Evolutionary conservation across 106 monocot species (phyloP).

Genomic region (Allium sativum): DNA sequence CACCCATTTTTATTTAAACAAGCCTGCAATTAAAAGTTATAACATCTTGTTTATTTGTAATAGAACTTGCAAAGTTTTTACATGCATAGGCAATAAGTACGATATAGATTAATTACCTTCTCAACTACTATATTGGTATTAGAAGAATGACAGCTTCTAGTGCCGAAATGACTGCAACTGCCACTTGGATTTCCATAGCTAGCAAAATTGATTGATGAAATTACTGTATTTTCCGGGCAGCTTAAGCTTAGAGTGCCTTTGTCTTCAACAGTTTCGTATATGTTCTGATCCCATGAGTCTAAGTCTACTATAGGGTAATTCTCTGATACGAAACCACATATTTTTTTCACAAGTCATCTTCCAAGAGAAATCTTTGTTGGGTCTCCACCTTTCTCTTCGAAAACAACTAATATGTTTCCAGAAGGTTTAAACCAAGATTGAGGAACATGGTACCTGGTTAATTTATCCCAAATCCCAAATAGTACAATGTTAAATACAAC

Average conservation of each 20-base stretch:
- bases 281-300: conserved; percentile 24
- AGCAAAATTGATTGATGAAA: conserved; percentile 62
- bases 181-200: conserved; percentile 90
- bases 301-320: conserved; percentile 43
- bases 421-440: too few relatives aligned
- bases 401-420: conserved; percentile 31
- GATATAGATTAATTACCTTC: conserved; percentile 29
- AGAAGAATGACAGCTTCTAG: conserved; percentile 64
- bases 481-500: too few relatives aligned
- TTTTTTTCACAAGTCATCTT: conserved; percentile 35
- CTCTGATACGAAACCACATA: conserved; percentile 56
- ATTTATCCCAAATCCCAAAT: too few relatives aligned
- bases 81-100: too few relatives aligned
- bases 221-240: conserved; percentile 37
- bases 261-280: conserved; percentile 5
- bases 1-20: conserved; percentile 54
- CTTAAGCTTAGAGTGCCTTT: conserved; percentile 29
- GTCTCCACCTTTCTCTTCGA: conserved; percentile 95
- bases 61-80: too few relatives aligned
- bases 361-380: conserved; percentile 72
- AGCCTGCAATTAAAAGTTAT: conserved; percentile 24
- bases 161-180: conserved; percentile 40
- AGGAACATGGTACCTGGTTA: too few relatives aligned
- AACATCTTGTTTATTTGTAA: too few relatives aligned
- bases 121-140: conserved; percentile 46